Evolutionary conservation across 2,329 filamentous ascomycete species (phyloP).

Genomic region (Neofusicoccum sp.): DNA sequence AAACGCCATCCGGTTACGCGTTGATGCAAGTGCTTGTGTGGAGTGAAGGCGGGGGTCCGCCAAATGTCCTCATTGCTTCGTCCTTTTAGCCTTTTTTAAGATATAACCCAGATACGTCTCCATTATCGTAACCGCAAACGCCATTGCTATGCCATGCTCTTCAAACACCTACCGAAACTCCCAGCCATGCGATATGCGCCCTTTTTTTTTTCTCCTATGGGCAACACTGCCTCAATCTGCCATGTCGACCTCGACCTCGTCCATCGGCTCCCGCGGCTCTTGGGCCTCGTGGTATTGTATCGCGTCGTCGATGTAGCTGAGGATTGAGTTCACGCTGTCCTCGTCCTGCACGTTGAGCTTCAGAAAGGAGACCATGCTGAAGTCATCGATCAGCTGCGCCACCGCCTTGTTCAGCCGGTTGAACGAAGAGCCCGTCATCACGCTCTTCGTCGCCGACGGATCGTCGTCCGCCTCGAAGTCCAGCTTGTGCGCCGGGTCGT

Average conservation of each 20-base stretch:
- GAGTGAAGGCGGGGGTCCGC: not conserved
- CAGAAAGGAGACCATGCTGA: constrained; percentile 96
- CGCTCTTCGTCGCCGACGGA: constrained; percentile 64
- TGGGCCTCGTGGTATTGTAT: constrained; percentile 94
- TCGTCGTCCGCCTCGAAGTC: constrained; percentile 44
- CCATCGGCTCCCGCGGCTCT: constrained; percentile 79
- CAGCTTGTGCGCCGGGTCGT: constrained; percentile 62
- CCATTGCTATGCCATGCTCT: constrained; percentile 13
- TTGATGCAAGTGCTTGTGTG: constrained; percentile 2
- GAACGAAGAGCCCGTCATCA: constrained; percentile 84
- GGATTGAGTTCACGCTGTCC: constrained; percentile 80
- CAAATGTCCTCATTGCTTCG: not conserved
- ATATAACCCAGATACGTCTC: not conserved
- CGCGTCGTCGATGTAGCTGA: constrained; percentile 93
- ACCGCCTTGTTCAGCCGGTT: constrained; percentile 84
- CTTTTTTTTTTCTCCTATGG: no score
- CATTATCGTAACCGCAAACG: constrained; percentile 4
- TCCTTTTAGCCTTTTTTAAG: not conserved
- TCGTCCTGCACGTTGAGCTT: constrained; percentile 89
- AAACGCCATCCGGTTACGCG: constrained; percentile 5
- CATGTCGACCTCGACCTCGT: constrained; percentile 56
- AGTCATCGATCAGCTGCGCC: constrained; percentile 89
- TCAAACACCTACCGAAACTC: constrained; percentile 7
- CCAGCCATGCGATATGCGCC: constrained; percentile 2
- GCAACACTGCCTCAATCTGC: constrained; percentile 22